Evolutionary conservation across 371 early-diverging fungal species (phyloP).

Genomic region (Syncephalastrum racemosum): DNA sequence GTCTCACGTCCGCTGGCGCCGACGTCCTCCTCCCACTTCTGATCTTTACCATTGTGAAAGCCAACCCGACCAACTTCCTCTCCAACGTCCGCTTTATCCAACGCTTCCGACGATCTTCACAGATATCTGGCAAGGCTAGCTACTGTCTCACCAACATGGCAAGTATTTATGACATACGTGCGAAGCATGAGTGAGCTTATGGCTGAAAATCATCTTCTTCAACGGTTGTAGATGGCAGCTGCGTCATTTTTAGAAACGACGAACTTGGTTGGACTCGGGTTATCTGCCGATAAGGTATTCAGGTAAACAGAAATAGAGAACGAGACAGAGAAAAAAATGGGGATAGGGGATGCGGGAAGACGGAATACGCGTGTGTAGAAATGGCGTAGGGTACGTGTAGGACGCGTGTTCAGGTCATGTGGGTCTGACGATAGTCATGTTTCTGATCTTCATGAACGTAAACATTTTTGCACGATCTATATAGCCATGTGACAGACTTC

Average conservation of each 20-base stretch:
- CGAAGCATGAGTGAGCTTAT: background rate
- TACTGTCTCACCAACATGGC: slow-evolving; percentile 56
- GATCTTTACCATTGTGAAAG: slow-evolving; percentile 67
- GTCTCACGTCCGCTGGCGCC: slow-evolving; percentile 39
- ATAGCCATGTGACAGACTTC: slow-evolving; percentile 38
- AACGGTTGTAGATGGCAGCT: slow-evolving; percentile 35
- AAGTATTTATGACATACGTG: background rate
- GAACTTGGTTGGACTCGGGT: slow-evolving; percentile 44
- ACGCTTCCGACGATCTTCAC: slow-evolving; percentile 48
- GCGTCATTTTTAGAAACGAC: slow-evolving; percentile 49
- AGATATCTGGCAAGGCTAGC: slow-evolving; percentile 46
- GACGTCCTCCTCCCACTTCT: slow-evolving; percentile 68
- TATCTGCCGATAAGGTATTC: slow-evolving; percentile 46
- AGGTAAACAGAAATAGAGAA: slow-evolving; percentile 19
- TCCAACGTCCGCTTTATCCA: slow-evolving; percentile 63
- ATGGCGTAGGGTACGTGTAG: too few species aligned
- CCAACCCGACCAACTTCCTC: slow-evolving; percentile 66
- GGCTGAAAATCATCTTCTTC: background rate
- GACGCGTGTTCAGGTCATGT: too few species aligned
- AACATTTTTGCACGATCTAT: background rate
- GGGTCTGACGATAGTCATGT: too few species aligned
- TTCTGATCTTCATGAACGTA: background rate
- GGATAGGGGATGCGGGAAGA: too few species aligned
- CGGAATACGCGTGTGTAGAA: too few species aligned
- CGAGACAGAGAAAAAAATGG: too few species aligned